Evolutionary conservation across 148 eudicot species (phyloP).

Genomic region (Fagopyrum tataricum): DNA sequence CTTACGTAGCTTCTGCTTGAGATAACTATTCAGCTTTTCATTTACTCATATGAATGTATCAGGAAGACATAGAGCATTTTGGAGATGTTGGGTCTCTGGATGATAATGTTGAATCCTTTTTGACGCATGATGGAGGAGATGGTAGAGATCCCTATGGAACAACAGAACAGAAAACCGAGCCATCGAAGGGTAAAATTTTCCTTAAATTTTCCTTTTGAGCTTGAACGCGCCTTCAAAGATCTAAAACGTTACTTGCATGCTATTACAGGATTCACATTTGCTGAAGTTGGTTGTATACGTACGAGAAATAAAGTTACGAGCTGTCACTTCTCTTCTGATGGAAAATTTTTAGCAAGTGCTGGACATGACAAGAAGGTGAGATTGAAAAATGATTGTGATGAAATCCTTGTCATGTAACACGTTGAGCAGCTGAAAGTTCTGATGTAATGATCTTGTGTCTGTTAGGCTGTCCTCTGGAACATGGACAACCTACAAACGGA

Average conservation of each 20-base stretch:
- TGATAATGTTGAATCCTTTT: constrained; percentile 86
- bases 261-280: constrained; percentile 75
- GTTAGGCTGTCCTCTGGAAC: constrained; percentile 83
- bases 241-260: neutral
- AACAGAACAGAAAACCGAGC: constrained; percentile 74
- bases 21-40: neutral
- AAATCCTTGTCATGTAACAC: constrained; percentile 5
- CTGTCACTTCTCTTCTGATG: constrained; percentile 93
- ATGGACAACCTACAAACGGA: constrained; percentile 79
- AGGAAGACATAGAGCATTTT: constrained; percentile 93
- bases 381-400: neutral
- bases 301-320: constrained; percentile 70
- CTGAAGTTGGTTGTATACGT: constrained; percentile 68
- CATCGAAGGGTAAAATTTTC: constrained; percentile 55
- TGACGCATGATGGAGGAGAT: constrained; percentile 81
- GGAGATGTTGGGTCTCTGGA: constrained; percentile 94
- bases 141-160: constrained; percentile 72
- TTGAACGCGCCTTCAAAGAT: neutral
- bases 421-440: neutral
- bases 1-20: neutral
- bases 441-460: constrained; percentile 8
- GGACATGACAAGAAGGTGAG: constrained; percentile 91
- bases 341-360: constrained; percentile 82
- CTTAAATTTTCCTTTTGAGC: neutral
- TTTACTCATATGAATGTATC: constrained; percentile 6